Percentiles rank a stretch among this genome's conserved stretches.
Conservation (phyloP, 768 basidiomycete genomes). For the Naganishia randhawae region DNA sequence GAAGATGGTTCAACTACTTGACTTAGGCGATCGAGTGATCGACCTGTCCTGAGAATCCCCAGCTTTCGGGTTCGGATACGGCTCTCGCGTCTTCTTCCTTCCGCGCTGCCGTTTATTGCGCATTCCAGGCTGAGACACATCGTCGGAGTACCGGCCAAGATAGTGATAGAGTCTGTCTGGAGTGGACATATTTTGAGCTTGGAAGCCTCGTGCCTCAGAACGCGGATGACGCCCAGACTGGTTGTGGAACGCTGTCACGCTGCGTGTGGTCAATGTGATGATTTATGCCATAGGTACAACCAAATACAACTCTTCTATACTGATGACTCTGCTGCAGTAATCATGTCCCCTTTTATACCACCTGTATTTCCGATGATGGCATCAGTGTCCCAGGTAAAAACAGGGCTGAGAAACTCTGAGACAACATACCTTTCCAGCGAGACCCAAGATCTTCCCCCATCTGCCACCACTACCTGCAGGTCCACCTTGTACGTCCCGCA, state of each 20-base stretch:
- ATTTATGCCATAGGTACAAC: slow-evolving; percentile 21
- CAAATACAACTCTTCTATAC: slow-evolving; percentile 18
- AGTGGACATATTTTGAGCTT: too few relatives aligned
- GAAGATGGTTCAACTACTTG: neutral
- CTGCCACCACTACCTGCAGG: slow-evolving; percentile 51
- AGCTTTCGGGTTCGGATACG: slow-evolving; percentile 1
- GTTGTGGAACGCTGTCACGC: neutral
- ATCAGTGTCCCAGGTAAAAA: neutral
- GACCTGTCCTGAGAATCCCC: neutral
- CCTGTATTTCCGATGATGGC: neutral
- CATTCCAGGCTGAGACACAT: too few relatives aligned
- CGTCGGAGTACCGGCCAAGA: too few relatives aligned
- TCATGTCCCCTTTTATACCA: neutral
- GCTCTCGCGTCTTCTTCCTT: neutral
- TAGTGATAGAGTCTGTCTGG: too few relatives aligned
- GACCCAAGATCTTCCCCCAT: slow-evolving; percentile 87
- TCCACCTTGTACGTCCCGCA: slow-evolving; percentile 66
- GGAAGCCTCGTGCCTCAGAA: too few relatives aligned
- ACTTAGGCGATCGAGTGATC: neutral
- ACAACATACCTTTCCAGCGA: slow-evolving; percentile 76
- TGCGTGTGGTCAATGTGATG: neutral
- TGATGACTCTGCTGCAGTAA: neutral
- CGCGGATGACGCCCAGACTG: too few relatives aligned
- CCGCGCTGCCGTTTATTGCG: neutral
- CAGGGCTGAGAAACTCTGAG: neutral